phyloP scores from a whole-genome alignment of 1,284 basidiomycete species.

The Ceratobasidium theobromae region DNA sequence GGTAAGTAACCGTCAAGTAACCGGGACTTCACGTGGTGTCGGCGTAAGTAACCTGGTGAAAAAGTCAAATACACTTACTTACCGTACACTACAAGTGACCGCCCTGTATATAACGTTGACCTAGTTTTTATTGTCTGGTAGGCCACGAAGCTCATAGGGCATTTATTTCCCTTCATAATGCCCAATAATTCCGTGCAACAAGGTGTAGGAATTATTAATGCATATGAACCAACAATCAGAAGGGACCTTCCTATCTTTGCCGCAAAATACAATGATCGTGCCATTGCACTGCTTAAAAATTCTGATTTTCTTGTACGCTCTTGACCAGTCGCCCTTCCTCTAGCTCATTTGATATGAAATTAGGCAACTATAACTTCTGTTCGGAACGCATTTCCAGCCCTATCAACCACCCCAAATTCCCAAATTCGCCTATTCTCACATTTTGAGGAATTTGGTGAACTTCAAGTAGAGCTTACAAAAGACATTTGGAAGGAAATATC shows the following conservation, averaged over 20 bases:
- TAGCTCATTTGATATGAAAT: neutral
- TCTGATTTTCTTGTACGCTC: slow-evolving; percentile 3
- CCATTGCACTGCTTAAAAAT: slow-evolving; percentile 2
- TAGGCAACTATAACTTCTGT: neutral
- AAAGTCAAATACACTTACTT: too few species aligned
- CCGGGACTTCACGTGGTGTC: too few species aligned
- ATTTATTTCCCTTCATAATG: too few species aligned
- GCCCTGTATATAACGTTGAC: too few species aligned
- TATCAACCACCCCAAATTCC: neutral
- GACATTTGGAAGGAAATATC: slow-evolving; percentile 5
- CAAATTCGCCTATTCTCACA: neutral
- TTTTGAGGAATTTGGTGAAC: slow-evolving; percentile 3
- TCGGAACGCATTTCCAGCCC: neutral
- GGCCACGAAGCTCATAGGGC: too few species aligned
- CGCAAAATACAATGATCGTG: neutral
- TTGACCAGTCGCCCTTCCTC: neutral
- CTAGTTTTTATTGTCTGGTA: too few species aligned
- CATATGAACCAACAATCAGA: too few species aligned
- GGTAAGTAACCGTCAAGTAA: too few species aligned
- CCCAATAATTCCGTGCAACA: too few species aligned
- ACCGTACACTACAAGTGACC: too few species aligned
- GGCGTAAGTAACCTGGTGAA: too few species aligned
- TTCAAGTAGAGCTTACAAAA: neutral
- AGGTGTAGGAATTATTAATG: too few species aligned
- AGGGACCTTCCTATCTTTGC: slow-evolving; percentile 2